Evolutionary conservation across 768 basidiomycete genomes (phyloP).

Genomic region (Rhodotorula babjevae): DNA sequence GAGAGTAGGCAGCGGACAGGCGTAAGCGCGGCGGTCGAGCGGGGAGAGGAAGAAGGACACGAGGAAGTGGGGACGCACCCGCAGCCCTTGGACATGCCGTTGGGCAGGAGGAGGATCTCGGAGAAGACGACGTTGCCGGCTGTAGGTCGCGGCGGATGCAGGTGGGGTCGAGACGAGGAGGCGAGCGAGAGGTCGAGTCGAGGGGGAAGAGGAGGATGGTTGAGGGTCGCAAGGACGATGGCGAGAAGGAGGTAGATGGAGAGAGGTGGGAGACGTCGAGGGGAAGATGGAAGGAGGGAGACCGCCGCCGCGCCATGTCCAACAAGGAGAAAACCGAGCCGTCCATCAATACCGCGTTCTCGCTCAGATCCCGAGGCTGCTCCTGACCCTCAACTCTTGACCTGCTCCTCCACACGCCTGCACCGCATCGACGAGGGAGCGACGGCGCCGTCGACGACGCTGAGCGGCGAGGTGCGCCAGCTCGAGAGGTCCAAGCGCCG

Average conservation of each 20-base stretch:
- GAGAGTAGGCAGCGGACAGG: not conserved
- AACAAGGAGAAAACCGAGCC: conserved; percentile 15
- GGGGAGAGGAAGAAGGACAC: not conserved
- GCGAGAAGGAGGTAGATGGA: not conserved
- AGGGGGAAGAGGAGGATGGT: not conserved
- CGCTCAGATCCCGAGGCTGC: not conserved
- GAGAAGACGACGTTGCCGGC: conserved; percentile 99
- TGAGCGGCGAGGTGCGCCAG: too few species aligned
- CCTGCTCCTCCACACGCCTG: not conserved
- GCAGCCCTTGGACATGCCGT: conserved; percentile 96
- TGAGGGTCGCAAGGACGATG: not conserved
- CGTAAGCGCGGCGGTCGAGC: too few species aligned
- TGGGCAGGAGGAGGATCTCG: conserved; percentile 95
- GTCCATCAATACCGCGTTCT: conserved; percentile 24
- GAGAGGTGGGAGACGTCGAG: not conserved
- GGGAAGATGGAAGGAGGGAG: not conserved
- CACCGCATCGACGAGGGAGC: too few species aligned
- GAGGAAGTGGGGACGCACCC: conserved; percentile 61
- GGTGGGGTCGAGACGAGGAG: not conserved
- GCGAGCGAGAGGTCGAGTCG: not conserved
- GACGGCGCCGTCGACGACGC: not conserved
- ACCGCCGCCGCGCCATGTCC: not conserved
- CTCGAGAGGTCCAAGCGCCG: too few species aligned
- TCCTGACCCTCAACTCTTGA: conserved; percentile 8
- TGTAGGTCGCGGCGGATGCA: conserved; percentile 47